These are phyloP conservation scores for Paecilomyces sp. DNA, from an alignment of 2,329 filamentous ascomycete species.

Conservation along the genomic window DNA sequence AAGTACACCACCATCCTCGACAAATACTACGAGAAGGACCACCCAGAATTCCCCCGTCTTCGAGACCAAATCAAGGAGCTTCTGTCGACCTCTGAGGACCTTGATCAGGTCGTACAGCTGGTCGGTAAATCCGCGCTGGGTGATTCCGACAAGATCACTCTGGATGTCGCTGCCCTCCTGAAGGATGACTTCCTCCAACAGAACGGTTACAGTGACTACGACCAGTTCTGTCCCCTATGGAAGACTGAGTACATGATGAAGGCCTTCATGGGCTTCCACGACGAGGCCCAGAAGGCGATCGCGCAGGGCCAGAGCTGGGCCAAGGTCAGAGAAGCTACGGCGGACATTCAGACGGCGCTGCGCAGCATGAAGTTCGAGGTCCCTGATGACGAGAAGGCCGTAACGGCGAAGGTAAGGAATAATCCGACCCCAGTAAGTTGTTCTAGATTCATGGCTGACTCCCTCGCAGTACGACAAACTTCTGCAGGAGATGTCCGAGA, in stretches of 20 bases:
- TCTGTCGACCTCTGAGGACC: constrained; percentile 87
- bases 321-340: constrained; percentile 86
- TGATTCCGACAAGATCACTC: constrained; percentile 95
- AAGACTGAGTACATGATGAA: constrained; percentile 99
- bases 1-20: constrained; percentile 89
- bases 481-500: constrained; percentile 87
- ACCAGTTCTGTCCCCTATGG: constrained; percentile 98
- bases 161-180: constrained; percentile 82
- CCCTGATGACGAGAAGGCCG: constrained; percentile 70
- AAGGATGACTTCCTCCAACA: constrained; percentile 99
- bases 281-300: constrained; percentile 93
- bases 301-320: constrained; percentile 84
- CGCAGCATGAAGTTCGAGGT: constrained; percentile 96
- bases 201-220: constrained; percentile 98
- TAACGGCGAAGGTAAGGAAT: constrained; percentile 70
- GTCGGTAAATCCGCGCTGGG: constrained; percentile 96
- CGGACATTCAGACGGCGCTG: constrained; percentile 76
- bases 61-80: constrained; percentile 91
- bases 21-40: constrained; percentile 89
- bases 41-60: constrained; percentile 87
- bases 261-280: constrained; percentile 95
- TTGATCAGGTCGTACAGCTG: constrained; percentile 97
- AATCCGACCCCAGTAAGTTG: neutral
- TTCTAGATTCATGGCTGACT: constrained; percentile 33
- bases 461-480: constrained; percentile 74